Conservation (phyloP, 148 eudicot species). For the Rhododendron williamsianum region DNA sequence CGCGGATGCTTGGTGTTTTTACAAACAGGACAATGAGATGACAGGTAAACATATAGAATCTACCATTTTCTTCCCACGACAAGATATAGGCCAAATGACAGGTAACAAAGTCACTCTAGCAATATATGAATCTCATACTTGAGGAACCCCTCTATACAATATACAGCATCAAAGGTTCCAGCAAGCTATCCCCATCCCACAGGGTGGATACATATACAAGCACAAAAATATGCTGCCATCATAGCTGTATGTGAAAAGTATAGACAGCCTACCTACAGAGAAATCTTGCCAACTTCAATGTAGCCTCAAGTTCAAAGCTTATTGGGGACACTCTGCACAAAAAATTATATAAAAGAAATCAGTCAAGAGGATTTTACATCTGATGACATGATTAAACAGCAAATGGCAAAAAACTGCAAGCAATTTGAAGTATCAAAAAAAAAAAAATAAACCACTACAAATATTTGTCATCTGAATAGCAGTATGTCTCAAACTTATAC, state of each 20-base stretch:
- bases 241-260: not conserved
- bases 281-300: slow-evolving; percentile 88
- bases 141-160: not conserved
- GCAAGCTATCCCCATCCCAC: not conserved
- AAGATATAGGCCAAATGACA: not conserved
- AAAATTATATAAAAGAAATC: not conserved
- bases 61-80: not conserved
- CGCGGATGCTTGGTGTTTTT: not conserved
- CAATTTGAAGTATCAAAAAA: not conserved
- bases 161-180: not conserved
- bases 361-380: not conserved
- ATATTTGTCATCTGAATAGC: not conserved
- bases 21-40: slow-evolving; percentile 1
- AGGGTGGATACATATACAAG: not conserved
- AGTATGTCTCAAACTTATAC: not conserved
- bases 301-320: slow-evolving; percentile 98
- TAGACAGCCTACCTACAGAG: slow-evolving; percentile 71
- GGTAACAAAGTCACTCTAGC: not conserved
- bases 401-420: not conserved
- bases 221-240: not conserved
- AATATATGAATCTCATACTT: not conserved
- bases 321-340: slow-evolving; percentile 87
- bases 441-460: not conserved
- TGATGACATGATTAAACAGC: slow-evolving; percentile 9
- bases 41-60: not conserved